Conservation (phyloP, 1,284 basidiomycete genomes). For the Rhodotorula sp. region DNA sequence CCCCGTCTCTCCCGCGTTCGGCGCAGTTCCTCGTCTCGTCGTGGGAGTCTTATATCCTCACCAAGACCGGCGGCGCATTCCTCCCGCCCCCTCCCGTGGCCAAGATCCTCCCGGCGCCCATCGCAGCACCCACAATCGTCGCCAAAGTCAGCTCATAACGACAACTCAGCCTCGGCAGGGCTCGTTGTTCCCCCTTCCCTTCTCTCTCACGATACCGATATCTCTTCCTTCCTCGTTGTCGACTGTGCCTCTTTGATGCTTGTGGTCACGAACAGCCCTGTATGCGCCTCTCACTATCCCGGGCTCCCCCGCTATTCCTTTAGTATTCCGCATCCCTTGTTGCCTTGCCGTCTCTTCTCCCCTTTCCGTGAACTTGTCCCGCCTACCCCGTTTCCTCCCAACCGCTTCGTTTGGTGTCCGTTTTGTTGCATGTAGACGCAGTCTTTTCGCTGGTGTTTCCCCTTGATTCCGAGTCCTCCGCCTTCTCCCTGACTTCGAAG, state of each 20-base stretch:
- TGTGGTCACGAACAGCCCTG: too few relatives aligned
- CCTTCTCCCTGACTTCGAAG: background rate
- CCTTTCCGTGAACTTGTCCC: background rate
- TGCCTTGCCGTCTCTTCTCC: background rate
- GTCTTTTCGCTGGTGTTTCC: background rate
- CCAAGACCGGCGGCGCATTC: conserved; percentile 29
- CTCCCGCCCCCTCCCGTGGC: conserved; percentile 11
- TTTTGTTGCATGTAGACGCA: background rate
- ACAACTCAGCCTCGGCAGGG: background rate
- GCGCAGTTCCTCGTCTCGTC: conserved; percentile 30
- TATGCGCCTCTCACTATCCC: background rate
- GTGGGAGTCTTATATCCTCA: conserved; percentile 39
- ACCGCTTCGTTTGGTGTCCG: background rate
- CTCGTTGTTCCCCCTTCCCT: background rate
- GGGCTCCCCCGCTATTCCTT: background rate
- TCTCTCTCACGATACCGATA: background rate
- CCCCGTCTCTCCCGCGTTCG: too few relatives aligned
- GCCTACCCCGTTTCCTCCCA: too few relatives aligned
- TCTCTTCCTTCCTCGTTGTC: background rate
- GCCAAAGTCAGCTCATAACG: conserved; percentile 7
- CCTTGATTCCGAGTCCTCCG: background rate
- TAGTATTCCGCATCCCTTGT: background rate
- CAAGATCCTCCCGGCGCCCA: background rate
- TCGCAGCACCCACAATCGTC: background rate
- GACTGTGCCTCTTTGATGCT: background rate